These are phyloP conservation scores for Metschnikowia baotianmanensis DNA, from an alignment of 805 yeast species.

Conservation along the genomic window DNA sequence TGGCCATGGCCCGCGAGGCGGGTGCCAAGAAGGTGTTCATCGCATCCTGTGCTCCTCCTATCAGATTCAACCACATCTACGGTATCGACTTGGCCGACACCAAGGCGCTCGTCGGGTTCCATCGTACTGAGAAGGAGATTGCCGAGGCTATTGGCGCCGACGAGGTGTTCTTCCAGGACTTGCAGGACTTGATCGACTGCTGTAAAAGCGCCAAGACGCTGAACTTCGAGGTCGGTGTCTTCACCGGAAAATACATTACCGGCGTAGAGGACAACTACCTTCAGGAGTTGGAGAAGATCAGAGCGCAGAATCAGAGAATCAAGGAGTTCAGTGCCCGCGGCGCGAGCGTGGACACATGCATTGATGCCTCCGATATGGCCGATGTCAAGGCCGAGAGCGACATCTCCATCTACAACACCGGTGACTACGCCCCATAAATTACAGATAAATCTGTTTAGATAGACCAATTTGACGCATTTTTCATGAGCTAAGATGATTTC, in stretches of 20 bases:
- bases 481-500: too few species aligned
- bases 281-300: conserved; percentile 73
- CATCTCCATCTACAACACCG: conserved; percentile 55
- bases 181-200: conserved; percentile 80
- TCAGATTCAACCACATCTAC: conserved; percentile 90
- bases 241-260: conserved; percentile 92
- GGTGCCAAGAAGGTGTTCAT: conserved; percentile 95
- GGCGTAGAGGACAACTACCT: conserved; percentile 85
- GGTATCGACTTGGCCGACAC: conserved; percentile 98
- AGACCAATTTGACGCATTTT: not conserved
- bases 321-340: conserved; percentile 41
- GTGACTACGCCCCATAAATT: conserved; percentile 39
- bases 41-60: conserved; percentile 98
- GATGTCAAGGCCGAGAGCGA: conserved; percentile 80
- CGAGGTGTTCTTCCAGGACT: conserved; percentile 80
- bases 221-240: conserved; percentile 93
- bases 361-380: conserved; percentile 43
- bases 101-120: conserved; percentile 86
- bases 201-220: conserved; percentile 55
- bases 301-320: conserved; percentile 71
- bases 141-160: conserved; percentile 85
- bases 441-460: not conserved
- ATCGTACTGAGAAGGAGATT: conserved; percentile 71
- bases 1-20: conserved; percentile 97
- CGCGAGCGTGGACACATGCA: conserved; percentile 40